Evolutionary conservation across 305 asterid genomes (phyloP).

Genomic region (Plantago coronopus): DNA sequence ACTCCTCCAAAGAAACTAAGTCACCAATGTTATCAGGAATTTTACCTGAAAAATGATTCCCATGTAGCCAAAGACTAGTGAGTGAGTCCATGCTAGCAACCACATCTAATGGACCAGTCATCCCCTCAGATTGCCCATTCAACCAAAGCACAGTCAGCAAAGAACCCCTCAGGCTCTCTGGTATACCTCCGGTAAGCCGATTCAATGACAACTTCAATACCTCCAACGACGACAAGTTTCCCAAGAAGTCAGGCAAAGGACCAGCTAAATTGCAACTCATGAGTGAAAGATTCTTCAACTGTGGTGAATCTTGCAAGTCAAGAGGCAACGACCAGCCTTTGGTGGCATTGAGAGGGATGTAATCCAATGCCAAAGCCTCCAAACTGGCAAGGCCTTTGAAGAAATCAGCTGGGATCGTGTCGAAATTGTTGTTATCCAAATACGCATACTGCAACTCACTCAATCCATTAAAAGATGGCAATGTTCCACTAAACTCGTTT

Average conservation of each 20-base stretch:
- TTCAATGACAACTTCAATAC: conserved; percentile 59
- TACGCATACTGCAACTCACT: conserved; percentile 61
- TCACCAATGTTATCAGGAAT: conserved; percentile 59
- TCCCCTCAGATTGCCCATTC: conserved; percentile 62
- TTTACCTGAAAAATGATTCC: conserved; percentile 75
- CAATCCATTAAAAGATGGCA: conserved; percentile 77
- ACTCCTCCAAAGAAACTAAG: conserved; percentile 48
- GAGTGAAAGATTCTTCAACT: conserved; percentile 61
- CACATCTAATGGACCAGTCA: conserved; percentile 66
- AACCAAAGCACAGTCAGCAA: conserved; percentile 51
- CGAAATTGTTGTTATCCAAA: conserved; percentile 72
- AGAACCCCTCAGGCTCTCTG: conserved; percentile 56
- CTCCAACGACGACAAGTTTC: conserved; percentile 66
- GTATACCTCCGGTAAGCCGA: conserved; percentile 57
- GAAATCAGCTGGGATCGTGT: conserved; percentile 74
- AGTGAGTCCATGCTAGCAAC: conserved; percentile 54
- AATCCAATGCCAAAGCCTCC: conserved; percentile 75
- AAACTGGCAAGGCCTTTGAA: conserved; percentile 65
- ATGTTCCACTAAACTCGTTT: conserved; percentile 58
- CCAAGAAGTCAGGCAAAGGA: conserved; percentile 67
- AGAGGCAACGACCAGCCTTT: conserved; percentile 61
- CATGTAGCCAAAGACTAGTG: conserved; percentile 81
- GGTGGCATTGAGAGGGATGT: conserved; percentile 63
- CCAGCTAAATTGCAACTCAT: conserved; percentile 67
- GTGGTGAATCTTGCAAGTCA: conserved; percentile 58